Percentiles rank a stretch among this genome's conserved stretches.
These are phyloP conservation scores for Ascochyta pisi DNA, from an alignment of 2,329 filamentous ascomycete genomes.

Conservation along the genomic window DNA sequence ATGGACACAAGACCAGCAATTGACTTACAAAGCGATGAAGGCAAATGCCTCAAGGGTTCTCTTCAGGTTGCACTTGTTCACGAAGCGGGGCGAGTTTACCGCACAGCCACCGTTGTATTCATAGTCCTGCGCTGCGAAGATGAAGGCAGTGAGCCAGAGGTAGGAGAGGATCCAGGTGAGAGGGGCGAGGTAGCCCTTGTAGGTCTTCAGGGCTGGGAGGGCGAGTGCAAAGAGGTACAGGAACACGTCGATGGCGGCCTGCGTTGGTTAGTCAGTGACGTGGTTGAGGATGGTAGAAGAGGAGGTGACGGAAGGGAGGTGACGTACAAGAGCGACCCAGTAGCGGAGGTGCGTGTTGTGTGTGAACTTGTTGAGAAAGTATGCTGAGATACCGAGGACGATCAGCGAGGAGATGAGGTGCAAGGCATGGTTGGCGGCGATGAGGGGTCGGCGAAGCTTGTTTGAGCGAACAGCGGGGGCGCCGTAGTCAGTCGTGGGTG, in stretches of 20 bases:
- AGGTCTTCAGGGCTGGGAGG: constrained; percentile 22
- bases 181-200: constrained; percentile 32
- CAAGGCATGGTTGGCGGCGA: constrained; percentile 24
- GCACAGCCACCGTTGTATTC: constrained; percentile 18
- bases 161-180: constrained; percentile 29
- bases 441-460: constrained; percentile 20
- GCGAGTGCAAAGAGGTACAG: constrained; percentile 23
- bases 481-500: constrained; percentile 21
- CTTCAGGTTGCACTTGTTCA: constrained; percentile 27
- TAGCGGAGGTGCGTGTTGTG: constrained; percentile 28
- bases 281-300: not conserved
- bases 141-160: constrained; percentile 37
- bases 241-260: constrained; percentile 23
- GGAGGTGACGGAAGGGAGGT: not conserved
- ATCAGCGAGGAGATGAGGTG: constrained; percentile 28
- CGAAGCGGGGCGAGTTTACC: constrained; percentile 16
- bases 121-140: constrained; percentile 34
- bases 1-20: not conserved
- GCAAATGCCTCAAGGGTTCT: constrained; percentile 31
- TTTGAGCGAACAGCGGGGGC: constrained; percentile 15
- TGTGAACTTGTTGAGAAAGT: constrained; percentile 22
- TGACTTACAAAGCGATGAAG: constrained; percentile 34
- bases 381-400: constrained; percentile 27
- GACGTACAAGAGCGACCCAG: constrained; percentile 25
- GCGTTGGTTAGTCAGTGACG: not conserved